Evolutionary conservation across 805 yeast genomes (phyloP), one percentile per base, ranked within the genome.

Genomic region (Myxozyma lipomycoides): DNA sequence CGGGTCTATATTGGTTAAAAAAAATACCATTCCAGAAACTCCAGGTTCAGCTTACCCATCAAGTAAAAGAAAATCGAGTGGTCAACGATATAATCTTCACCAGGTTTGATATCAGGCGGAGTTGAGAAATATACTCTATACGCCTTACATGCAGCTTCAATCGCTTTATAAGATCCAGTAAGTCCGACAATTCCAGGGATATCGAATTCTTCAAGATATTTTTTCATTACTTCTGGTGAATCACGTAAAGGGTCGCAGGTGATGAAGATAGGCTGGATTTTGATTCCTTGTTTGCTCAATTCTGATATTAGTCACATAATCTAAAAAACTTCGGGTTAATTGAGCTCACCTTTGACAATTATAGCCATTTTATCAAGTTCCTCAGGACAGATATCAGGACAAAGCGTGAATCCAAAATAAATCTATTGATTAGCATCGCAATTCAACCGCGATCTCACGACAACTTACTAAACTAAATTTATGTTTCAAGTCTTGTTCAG

Each of bases 341-440:
- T 12, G 15, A 18, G 6, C n/a, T 4, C 58, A 77, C 79, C 63
- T 78, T 73, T 77, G 73, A 78, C 44, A 72, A 84, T 82, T 26
- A 81, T 75, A 3, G 96, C 91, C 65, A 93, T 76, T 65, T 91
- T 87, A 67, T 93, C 98, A 52, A 93, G 77, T 67, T 93, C 98
- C 68, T 93, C 98, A 9, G 98, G 98, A 69, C 98, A 93, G 47
- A 93, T 90, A 70, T 93, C 98, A 4, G 98, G 98, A 71, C 98
- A 93, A 70, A 90, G 90, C 3, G 96, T 86, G 73, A 93, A 93
- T 0, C 98, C 98, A 70, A 93, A 93, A 67, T 93, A 93, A n/a
- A 91, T 46, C 56, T 56, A 26, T 21, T 12, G n/a, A 46, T 17
- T 36, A n/a, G 32, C 10, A 22, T 7, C 5, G 4, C 39, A 7